These are phyloP conservation scores for Ilyonectria robusta DNA, from an alignment of 2,329 filamentous ascomycete genomes.

Conservation along the genomic window DNA sequence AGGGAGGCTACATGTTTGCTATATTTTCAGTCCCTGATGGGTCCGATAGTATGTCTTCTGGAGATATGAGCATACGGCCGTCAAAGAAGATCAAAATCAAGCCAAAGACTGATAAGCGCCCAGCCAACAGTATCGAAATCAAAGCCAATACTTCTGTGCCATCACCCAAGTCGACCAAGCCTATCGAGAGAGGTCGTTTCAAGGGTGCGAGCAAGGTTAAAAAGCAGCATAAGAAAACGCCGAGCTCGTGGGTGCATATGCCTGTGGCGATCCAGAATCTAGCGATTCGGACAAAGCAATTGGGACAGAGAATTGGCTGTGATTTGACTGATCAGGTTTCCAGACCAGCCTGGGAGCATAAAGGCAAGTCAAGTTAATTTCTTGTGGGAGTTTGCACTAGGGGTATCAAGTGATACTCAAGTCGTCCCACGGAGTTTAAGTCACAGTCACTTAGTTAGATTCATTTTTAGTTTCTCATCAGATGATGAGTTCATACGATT, in stretches of 20 bases:
- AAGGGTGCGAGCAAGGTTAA: not conserved
- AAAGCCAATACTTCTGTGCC: not conserved
- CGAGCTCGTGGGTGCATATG: not conserved
- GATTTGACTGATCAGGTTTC: constrained; percentile 9
- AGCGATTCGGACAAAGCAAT: constrained; percentile 25
- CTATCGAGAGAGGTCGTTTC: not conserved
- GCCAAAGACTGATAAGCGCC: too few species aligned
- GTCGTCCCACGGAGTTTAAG: constrained; percentile 2
- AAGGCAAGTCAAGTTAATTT: not conserved
- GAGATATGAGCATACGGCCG: too few species aligned
- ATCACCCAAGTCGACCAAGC: too few species aligned
- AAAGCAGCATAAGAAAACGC: not conserved
- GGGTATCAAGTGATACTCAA: constrained; percentile 17
- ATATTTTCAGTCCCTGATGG: too few species aligned
- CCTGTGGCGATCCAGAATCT: constrained; percentile 43
- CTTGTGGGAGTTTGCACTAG: not conserved
- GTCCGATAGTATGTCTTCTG: too few species aligned
- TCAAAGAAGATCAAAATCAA: too few species aligned
- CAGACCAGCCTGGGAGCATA: not conserved
- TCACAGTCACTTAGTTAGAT: not conserved
- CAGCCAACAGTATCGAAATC: too few species aligned
- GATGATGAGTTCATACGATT: not conserved
- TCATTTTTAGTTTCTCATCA: not conserved
- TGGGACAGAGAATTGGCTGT: constrained; percentile 30
- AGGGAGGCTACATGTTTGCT: too few species aligned